These are phyloP conservation scores for Lasiosphaeria miniovina DNA, from an alignment of 495 filamentous ascomycete genomes.

Conservation along the genomic window DNA sequence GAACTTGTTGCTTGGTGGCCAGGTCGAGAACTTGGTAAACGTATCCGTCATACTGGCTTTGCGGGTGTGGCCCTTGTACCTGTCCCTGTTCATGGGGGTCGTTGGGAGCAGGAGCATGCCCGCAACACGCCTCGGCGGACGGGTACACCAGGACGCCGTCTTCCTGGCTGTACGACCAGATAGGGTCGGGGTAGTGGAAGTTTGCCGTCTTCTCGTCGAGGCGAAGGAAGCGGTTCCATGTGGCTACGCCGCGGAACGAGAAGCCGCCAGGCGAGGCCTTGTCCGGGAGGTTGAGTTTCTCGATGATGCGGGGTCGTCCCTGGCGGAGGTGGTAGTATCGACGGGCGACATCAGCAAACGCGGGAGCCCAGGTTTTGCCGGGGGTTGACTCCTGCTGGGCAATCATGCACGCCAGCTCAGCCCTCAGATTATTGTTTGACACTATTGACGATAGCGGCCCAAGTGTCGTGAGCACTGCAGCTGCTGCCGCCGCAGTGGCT, in stretches of 20 bases:
- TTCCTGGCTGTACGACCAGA: constrained; percentile 57
- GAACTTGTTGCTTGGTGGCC: constrained; percentile 38
- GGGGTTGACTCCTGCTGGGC: background rate
- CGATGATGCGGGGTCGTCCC: constrained; percentile 47
- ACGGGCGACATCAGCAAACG: constrained; percentile 53
- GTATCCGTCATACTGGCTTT: constrained; percentile 21
- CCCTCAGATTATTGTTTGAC: constrained; percentile 13
- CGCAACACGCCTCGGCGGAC: constrained; percentile 2
- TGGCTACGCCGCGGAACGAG: constrained; percentile 43
- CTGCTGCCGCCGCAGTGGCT: constrained; percentile 17
- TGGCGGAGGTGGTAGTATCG: constrained; percentile 55
- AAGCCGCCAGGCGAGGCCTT: constrained; percentile 33
- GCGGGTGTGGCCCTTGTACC: constrained; percentile 24
- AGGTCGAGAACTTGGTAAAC: constrained; percentile 56
- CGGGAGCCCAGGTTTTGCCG: constrained; percentile 38
- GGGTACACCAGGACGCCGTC: constrained; percentile 60
- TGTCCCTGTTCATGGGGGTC: background rate
- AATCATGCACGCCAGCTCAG: constrained; percentile 11
- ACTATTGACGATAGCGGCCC: background rate
- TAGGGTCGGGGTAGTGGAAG: constrained; percentile 52
- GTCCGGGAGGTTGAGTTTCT: constrained; percentile 43
- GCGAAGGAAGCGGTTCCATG: constrained; percentile 56
- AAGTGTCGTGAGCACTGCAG: constrained; percentile 7
- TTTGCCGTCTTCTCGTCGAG: constrained; percentile 38
- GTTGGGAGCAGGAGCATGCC: background rate